Evolutionary conservation across 495 filamentous ascomycete species (phyloP).

Genomic region (Chaetomium tenue): DNA sequence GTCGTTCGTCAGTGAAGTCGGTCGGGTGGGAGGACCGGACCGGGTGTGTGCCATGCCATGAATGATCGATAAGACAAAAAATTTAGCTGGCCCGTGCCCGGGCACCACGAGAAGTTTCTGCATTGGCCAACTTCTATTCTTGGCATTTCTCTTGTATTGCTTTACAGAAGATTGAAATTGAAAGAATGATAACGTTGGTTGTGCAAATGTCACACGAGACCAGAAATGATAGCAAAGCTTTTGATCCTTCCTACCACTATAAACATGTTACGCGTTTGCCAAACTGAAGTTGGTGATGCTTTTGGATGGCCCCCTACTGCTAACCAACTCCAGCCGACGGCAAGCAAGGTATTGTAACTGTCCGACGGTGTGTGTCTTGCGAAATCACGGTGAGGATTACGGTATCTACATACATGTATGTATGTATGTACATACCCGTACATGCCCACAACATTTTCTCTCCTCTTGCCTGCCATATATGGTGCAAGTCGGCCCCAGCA

Average conservation of each 20-base stretch:
- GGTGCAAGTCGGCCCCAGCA: background rate
- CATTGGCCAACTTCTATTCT: background rate
- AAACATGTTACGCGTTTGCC: too few species aligned
- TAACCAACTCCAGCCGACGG: too few species aligned
- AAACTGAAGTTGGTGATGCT: background rate
- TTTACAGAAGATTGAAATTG: too few species aligned
- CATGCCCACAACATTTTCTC: conserved; percentile 17
- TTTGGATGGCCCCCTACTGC: background rate
- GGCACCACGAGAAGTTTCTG: background rate
- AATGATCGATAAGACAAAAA: conserved; percentile 32
- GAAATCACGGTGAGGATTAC: conserved; percentile 15
- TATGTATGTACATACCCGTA: conserved; percentile 3
- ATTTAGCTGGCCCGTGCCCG: conserved; percentile 34
- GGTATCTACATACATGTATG: background rate
- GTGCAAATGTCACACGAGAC: too few species aligned
- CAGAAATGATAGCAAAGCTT: too few species aligned
- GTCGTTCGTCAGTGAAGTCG: conserved; percentile 15
- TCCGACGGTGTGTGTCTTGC: too few species aligned
- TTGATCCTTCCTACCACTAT: too few species aligned
- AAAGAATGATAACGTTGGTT: too few species aligned
- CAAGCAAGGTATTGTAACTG: too few species aligned
- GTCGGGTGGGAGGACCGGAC: conserved; percentile 17
- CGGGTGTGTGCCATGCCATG: conserved; percentile 20
- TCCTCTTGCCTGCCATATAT: conserved; percentile 4
- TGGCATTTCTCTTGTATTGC: background rate